phyloP scores from a whole-genome alignment of 1,284 basidiomycete species.

The Sphagnurus paluster region DNA sequence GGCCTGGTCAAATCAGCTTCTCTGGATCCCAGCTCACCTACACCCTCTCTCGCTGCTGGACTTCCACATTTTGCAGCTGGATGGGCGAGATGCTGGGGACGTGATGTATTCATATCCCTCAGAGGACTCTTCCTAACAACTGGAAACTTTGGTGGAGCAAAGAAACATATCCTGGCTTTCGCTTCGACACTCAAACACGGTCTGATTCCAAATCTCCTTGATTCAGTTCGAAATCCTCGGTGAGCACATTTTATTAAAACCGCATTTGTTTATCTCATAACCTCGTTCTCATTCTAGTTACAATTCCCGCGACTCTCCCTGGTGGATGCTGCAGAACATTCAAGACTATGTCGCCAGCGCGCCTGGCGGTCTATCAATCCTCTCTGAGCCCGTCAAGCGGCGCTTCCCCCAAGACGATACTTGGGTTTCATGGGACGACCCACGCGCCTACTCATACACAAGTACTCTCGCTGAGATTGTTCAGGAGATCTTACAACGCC shows the following conservation, averaged over 20 bases:
- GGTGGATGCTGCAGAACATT: conserved; percentile 99
- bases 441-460: conserved; percentile 78
- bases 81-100: conserved; percentile 97
- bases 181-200: conserved; percentile 87
- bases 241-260: no score
- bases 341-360: conserved; percentile 90
- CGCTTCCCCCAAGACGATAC: conserved; percentile 93
- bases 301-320: conserved; percentile 90
- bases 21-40: conserved; percentile 66
- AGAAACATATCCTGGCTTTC: conserved; percentile 87
- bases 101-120: conserved; percentile 93
- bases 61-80: conserved; percentile 88
- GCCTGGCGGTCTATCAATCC: conserved; percentile 81
- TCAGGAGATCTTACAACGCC: conserved; percentile 94
- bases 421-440: conserved; percentile 92
- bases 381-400: conserved; percentile 82
- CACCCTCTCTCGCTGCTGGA: conserved; percentile 89
- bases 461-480: conserved; percentile 90
- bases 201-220: conserved; percentile 90
- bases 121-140: conserved; percentile 92
- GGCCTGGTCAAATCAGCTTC: conserved; percentile 88
- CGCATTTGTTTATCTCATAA: no score
- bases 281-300: conserved; percentile 60
- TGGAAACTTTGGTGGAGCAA: conserved; percentile 84
- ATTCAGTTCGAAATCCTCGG: conserved; percentile 83